phyloP scores from a whole-genome alignment of 352 stramenopile genomes.

The Detonula confervacea region DNA sequence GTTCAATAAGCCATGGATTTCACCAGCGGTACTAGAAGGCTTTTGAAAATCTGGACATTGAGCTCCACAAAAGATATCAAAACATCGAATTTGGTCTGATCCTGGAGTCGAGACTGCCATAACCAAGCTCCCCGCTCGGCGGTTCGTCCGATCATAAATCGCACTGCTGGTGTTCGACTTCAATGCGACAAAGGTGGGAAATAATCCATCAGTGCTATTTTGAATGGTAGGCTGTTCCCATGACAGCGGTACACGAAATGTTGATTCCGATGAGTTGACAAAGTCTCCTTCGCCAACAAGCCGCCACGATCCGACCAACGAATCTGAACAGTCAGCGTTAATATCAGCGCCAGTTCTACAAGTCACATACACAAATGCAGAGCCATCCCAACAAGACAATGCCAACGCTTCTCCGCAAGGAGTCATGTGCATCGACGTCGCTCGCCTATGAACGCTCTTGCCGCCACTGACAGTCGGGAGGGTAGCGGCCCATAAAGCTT shows the following conservation, averaged over 20 bases:
- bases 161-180: neutral
- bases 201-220: neutral
- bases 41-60: neutral
- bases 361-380: constrained; percentile 1
- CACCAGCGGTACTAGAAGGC: neutral
- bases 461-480: neutral
- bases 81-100: neutral
- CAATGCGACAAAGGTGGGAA: neutral
- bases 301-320: neutral
- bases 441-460: neutral
- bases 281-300: neutral
- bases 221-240: neutral
- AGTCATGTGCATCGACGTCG: neutral
- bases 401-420: neutral
- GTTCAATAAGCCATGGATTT: neutral
- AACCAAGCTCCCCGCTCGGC: neutral
- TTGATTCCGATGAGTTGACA: neutral
- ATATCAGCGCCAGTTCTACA: neutral
- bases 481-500: neutral
- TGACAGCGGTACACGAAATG: neutral
- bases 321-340: neutral
- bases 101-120: neutral
- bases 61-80: constrained; percentile 1
- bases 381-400: constrained; percentile 1
- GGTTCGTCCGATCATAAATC: neutral